Evolutionary conservation across 139 green algal species (phyloP).

Genomic region (Klebsormidium nitens): DNA sequence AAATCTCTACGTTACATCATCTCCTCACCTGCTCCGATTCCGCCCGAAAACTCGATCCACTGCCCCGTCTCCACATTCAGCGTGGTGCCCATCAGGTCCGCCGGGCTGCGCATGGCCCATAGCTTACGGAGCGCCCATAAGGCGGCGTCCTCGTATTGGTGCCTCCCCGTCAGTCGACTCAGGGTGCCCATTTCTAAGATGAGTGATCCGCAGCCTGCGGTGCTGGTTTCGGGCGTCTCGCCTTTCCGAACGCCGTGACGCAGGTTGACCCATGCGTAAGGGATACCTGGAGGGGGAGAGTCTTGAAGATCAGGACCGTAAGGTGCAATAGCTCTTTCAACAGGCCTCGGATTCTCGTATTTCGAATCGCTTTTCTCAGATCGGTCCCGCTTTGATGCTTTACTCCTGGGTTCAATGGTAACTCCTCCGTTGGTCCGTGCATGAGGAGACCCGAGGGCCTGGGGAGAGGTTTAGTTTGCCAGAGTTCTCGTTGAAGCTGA

Average conservation of each 20-base stretch:
- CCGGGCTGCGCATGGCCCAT: conserved; percentile 4
- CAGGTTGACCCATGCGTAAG: conserved; percentile 40
- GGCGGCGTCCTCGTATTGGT: conserved; percentile 2
- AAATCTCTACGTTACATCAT: no score
- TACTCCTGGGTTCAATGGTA: no score
- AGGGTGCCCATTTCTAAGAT: conserved; percentile 2
- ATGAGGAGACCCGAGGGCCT: no score
- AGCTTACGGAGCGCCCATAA: conserved; percentile 1
- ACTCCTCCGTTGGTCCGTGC: no score
- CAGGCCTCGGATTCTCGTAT: no score
- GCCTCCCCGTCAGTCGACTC: conserved; percentile 17
- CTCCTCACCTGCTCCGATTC: conserved; percentile 22
- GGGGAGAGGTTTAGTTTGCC: no score
- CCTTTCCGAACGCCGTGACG: conserved; percentile 7
- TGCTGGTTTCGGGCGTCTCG: conserved; percentile 31
- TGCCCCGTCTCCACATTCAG: conserved; percentile 27
- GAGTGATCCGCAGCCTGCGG: conserved; percentile 32
- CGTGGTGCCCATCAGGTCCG: conserved; percentile 24
- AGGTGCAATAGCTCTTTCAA: conserved; percentile 18
- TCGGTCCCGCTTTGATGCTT: no score
- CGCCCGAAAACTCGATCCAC: conserved; percentile 16
- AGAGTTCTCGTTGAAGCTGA: no score
- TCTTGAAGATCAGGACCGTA: conserved; percentile 28
- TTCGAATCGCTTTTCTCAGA: no score
- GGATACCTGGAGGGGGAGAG: conserved; percentile 21